These are phyloP conservation scores for Maudiozyma bulderi DNA, from an alignment of 805 yeast genomes.

Conservation along the genomic window DNA sequence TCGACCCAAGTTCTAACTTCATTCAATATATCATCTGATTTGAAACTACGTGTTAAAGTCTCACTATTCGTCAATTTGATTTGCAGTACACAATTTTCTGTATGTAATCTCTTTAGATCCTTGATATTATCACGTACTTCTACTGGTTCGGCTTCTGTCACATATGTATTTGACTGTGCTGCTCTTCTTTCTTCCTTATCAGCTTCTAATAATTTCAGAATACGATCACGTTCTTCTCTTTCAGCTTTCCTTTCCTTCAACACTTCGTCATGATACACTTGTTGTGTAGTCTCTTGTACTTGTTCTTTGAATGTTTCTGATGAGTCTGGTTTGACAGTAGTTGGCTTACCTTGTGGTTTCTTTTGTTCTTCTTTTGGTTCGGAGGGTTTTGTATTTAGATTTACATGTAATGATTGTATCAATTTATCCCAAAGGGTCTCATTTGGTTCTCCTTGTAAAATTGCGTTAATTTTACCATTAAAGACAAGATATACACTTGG, in stretches of 20 bases:
- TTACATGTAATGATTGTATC: slow-evolving; percentile 6
- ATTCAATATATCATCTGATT: slow-evolving; percentile 35
- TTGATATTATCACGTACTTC: slow-evolving; percentile 23
- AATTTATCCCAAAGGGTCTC: slow-evolving; percentile 4
- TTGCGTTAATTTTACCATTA: slow-evolving; percentile 38
- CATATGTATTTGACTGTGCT: neutral
- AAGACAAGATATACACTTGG: slow-evolving; percentile 53
- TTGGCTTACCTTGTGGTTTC: neutral
- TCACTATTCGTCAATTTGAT: slow-evolving; percentile 62
- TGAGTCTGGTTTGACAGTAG: neutral
- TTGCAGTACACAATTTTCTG: slow-evolving; percentile 36
- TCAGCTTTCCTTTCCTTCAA: slow-evolving; percentile 24
- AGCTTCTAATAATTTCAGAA: slow-evolving; percentile 36
- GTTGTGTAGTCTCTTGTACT: slow-evolving; percentile 20
- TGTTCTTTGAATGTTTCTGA: slow-evolving; percentile 12
- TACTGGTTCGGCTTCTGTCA: neutral
- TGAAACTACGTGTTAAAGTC: slow-evolving; percentile 44
- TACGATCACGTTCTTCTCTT: slow-evolving; percentile 45
- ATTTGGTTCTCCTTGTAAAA: slow-evolving; percentile 29
- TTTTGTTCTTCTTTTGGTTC: neutral
- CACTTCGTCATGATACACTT: slow-evolving; percentile 27
- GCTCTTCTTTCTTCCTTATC: slow-evolving; percentile 15
- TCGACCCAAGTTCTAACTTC: slow-evolving; percentile 59
- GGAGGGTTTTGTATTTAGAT: neutral
- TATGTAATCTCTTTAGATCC: slow-evolving; percentile 15